Evolutionary conservation across 2,329 filamentous ascomycete species (phyloP).

Genomic region (Phialocephala sp.): DNA sequence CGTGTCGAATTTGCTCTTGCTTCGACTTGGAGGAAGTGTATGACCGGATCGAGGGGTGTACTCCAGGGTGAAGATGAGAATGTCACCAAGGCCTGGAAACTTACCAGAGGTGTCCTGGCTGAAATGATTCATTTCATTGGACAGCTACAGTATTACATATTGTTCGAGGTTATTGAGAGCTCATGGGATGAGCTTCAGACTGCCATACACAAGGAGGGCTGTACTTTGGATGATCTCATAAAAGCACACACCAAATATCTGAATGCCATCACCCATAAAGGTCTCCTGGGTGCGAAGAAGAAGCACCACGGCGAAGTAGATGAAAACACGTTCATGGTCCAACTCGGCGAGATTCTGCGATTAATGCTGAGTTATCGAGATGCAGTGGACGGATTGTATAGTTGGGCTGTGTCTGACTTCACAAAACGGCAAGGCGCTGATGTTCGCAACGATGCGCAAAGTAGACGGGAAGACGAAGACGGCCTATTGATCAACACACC

Average conservation of each 20-base stretch:
- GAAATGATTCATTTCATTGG: constrained; percentile 99
- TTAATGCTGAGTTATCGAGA: constrained; percentile 95
- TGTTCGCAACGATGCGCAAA: constrained; percentile 67
- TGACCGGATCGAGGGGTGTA: constrained; percentile 93
- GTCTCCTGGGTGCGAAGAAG: constrained; percentile 77
- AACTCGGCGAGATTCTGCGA: constrained; percentile 90
- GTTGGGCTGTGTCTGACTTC: constrained; percentile 93
- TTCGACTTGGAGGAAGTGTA: constrained; percentile 91
- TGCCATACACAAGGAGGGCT: constrained; percentile 81
- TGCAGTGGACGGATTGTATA: constrained; percentile 91
- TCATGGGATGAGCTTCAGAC: constrained; percentile 91
- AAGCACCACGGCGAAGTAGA: constrained; percentile 51
- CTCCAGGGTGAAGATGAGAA: constrained; percentile 75
- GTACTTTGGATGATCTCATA: constrained; percentile 94
- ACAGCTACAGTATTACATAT: constrained; percentile 96
- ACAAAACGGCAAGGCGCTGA: constrained; percentile 86
- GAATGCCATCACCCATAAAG: constrained; percentile 93
- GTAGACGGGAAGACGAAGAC: constrained; percentile 43
- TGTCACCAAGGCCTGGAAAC: constrained; percentile 85
- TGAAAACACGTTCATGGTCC: constrained; percentile 81
- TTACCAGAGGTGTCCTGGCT: constrained; percentile 83
- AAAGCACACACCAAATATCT: constrained; percentile 90
- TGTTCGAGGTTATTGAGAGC: constrained; percentile 97
- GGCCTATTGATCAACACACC: constrained; percentile 36
- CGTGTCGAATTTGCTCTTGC: constrained; percentile 93